Base-by-base conservation (phyloP, 2,329 filamentous ascomycete species). In the Dactylellina drechsleri region DNA sequence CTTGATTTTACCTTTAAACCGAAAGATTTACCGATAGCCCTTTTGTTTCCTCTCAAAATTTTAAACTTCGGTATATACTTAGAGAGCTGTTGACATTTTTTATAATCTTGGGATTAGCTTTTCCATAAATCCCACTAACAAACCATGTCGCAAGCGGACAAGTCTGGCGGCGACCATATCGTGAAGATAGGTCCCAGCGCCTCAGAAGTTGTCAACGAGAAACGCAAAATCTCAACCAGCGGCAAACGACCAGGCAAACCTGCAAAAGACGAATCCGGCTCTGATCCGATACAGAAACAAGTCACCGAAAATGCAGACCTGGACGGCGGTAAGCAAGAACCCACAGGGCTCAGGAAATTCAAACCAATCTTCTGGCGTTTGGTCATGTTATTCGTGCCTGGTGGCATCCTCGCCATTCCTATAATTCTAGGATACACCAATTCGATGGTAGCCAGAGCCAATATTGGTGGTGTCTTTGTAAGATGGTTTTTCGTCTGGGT, bases 401-500 rank as follows among this genome's bases (percentile, higher is more conserved):
- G 61, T n/a, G 31, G 15, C 20, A 40, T 56, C 18, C 84, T 91
- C 59, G 87, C 88, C 5, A 80, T 88, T 3, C 89, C 89, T 12
- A 83, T 91, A 36, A 82, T 90, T 58, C 82, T 90, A 28, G 78
- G 79, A 16, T 56, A 36, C 49, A 76, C 77, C 23, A 81, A 79
- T 5, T 72, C 79, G 7, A 54, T 50, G 1, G 61, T 49, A 1
- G 79, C 79, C 56, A 65, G 80, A 36, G 76, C 77, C 6, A 66
- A 68, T 31, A 80, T 80, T 40, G 80, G 79, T 6, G 77, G 78
- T 3, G 79, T 81, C 16, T 83, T 84, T 3, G 83, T 90, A 8
- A 87, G 89, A 79, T 81, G 85, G 54, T 84, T 92, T 57, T 90
- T 91, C 78, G 82, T 90, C 58, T 79, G 78, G 78, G 78, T 79